Evolutionary conservation across 352 stramenopile species (phyloP).

Genomic region (Phytophthora brassicae): DNA sequence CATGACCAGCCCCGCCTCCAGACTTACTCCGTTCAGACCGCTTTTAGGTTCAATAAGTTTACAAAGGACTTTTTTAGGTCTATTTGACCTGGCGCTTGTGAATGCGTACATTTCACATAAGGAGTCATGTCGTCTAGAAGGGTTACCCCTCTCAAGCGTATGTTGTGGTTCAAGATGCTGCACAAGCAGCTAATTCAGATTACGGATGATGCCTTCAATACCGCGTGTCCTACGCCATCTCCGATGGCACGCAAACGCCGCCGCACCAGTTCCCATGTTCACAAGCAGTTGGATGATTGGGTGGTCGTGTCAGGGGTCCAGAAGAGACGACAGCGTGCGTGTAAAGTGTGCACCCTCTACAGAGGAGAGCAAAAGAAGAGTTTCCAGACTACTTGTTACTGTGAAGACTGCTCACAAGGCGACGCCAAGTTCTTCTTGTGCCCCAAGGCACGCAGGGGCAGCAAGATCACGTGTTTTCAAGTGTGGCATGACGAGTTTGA

Average conservation of each 20-base stretch:
- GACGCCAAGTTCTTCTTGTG: no score
- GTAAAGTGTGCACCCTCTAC: background rate
- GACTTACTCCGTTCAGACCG: background rate
- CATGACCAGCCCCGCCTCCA: no score
- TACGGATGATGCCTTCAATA: no score
- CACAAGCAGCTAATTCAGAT: no score
- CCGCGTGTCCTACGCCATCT: no score
- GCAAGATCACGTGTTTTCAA: slow-evolving; percentile 1
- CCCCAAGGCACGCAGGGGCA: background rate
- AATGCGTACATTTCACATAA: background rate
- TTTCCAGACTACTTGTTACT: slow-evolving; percentile 8
- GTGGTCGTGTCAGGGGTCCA: background rate
- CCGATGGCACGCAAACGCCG: slow-evolving; percentile 2
- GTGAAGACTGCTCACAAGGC: background rate
- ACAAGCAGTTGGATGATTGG: slow-evolving; percentile 5
- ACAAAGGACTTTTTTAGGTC: background rate
- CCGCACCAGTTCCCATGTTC: background rate
- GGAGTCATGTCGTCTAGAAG: background rate
- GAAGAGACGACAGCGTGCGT: background rate
- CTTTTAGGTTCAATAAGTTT: background rate
- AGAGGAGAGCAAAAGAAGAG: background rate
- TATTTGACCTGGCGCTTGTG: background rate
- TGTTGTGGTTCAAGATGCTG: no score
- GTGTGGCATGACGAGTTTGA: slow-evolving; percentile 6
- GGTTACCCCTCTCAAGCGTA: no score